Evolutionary conservation across 2,329 filamentous ascomycete genomes (phyloP), one percentile per base, ranked within the genome.

Genomic region (Talaromyces sp.): DNA sequence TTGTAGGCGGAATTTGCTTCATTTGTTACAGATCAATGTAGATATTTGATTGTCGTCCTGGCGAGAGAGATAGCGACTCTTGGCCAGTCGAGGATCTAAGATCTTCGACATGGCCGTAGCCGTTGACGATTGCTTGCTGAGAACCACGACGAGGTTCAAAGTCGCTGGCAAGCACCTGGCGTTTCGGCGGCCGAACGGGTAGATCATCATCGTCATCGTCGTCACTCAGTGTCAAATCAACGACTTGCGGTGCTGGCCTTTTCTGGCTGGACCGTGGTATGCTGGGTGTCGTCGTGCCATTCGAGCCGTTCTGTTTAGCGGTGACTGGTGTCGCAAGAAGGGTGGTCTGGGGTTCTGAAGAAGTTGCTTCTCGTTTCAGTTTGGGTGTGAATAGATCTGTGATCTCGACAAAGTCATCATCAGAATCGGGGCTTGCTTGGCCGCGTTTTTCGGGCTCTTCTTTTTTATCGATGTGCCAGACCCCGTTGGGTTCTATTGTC

Each of bases 401-500:
- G 19, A 85, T 81, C 66, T 85, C 83, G 45, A 85, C 77, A 16
- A 85, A 70, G 57, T 66, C 64, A 16, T 54, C 60, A 4, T 63
- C 60, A 31, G 33, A 31, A 47, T 43, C 54, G 19, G 45, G 13
- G n/a, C 56, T 50, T 33, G 62, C 45, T 65, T 85, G 82, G 59
- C 82, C 82, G 62, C 82, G 80, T 63, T 82, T 73, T 35, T 72
- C 65, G 31, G 78, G 70, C n/a, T 79, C 78, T 22, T 76, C 75
- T 37, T 81, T 77, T 39, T 76, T 80, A 48, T 79, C 79, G 56
- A 78, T 76, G 27, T 83, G 82, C 95, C 95, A 99, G 70, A 84
- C 82, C 2, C 94, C 95, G 69, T 93, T 85, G 1, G 94, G 92
- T 71, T 98, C 92, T 48, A 99, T 92, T 0, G 89, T 93, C 31